phyloP scores from a whole-genome alignment of 1,139 yeast species.

The Kluyveromyces sp. region DNA sequence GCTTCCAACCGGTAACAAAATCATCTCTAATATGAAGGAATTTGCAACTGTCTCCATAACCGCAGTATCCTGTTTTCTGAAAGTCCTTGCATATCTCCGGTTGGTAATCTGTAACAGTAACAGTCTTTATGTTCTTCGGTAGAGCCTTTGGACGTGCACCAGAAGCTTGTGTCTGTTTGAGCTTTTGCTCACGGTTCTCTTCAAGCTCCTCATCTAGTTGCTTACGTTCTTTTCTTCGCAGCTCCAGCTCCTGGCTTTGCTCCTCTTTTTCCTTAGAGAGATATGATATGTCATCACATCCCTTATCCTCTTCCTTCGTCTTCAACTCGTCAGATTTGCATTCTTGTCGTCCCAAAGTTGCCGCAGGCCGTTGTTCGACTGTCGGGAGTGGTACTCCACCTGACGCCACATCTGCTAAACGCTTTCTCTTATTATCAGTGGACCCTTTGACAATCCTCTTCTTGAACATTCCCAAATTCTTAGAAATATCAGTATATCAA shows the following conservation, averaged over 20 bases:
- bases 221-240: constrained; percentile 8
- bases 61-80: constrained; percentile 89
- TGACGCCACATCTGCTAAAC: not conserved
- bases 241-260: not conserved
- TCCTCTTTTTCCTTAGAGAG: constrained; percentile 1
- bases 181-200: not conserved
- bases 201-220: constrained; percentile 2
- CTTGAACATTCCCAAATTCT: constrained; percentile 25
- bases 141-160: constrained; percentile 30
- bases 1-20: constrained; percentile 65
- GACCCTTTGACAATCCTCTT: constrained; percentile 21
- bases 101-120: constrained; percentile 80
- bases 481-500: not conserved
- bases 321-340: too few relatives aligned
- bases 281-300: not conserved
- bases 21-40: constrained; percentile 88
- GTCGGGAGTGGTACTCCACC: not conserved
- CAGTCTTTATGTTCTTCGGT: constrained; percentile 50
- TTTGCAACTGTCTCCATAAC: constrained; percentile 97
- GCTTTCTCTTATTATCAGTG: constrained; percentile 6
- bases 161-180: not conserved
- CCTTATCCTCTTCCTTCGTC: not conserved
- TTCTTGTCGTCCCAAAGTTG: not conserved
- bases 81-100: constrained; percentile 95
- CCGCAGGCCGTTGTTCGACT: not conserved